Conservation (phyloP, 371 early-diverging fungal genomes). For the Mucor plumbeus region DNA sequence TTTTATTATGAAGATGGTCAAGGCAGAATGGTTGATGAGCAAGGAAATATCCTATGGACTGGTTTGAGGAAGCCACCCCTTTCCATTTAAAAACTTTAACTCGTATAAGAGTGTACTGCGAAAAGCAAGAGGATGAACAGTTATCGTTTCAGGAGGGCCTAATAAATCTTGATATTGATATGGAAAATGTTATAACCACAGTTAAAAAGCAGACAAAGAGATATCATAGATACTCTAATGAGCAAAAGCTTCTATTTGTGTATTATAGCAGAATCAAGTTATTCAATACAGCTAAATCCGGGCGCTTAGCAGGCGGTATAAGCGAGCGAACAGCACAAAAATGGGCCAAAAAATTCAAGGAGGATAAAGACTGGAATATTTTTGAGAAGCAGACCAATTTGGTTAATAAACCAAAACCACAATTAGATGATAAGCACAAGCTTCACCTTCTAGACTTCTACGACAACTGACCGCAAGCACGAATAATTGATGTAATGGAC, state of each 20-base stretch:
- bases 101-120: conserved; percentile 15
- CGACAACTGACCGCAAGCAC: conserved; percentile 18
- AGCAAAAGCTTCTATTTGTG: conserved; percentile 23
- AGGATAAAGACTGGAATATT: conserved; percentile 28
- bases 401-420: conserved; percentile 25
- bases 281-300: conserved; percentile 18
- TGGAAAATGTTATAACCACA: conserved; percentile 17
- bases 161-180: conserved; percentile 19
- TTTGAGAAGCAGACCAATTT: conserved; percentile 23
- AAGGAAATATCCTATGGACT: conserved; percentile 22
- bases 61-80: conserved; percentile 14
- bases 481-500: conserved; percentile 21
- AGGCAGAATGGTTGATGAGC: conserved; percentile 26
- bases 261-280: conserved; percentile 23
- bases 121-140: conserved; percentile 18
- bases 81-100: conserved; percentile 20
- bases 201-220: conserved; percentile 18
- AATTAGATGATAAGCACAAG: conserved; percentile 23
- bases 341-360: conserved; percentile 24
- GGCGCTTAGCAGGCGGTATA: conserved; percentile 18
- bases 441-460: conserved; percentile 23
- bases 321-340: conserved; percentile 22
- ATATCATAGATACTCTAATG: conserved; percentile 22
- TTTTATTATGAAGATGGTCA: conserved; percentile 30
- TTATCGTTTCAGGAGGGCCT: conserved; percentile 12